Evolutionary conservation across 768 basidiomycete species (phyloP), one percentile per base, ranked within the genome.

Genomic region (Chlorophyllum brunneum): DNA sequence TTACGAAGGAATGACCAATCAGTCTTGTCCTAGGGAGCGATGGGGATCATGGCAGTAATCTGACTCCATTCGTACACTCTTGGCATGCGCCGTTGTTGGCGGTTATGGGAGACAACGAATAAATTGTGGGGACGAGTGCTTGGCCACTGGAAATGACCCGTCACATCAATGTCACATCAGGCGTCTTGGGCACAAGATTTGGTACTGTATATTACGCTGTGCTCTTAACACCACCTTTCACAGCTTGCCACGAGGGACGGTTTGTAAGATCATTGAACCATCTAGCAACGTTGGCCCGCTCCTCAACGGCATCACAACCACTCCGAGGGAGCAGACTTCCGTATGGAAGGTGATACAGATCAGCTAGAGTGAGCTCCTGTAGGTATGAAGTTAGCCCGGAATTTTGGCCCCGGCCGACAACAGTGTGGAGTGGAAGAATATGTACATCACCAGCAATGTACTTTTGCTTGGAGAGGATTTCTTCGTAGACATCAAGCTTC

Each of bases 401-500:
- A 6, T 7, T 2, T 31, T 7, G 46, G n/a, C 4, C 22, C 16
- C 34, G 39, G 40, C 2, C 24, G 9, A n/a, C 24, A 22, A 9
- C n/a, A 27, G 31, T n/a, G 36, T 29, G 22, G 29, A 39, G 9
- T n/a, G 27, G 44, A 29, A 26, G 23, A n/a, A n/a, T 15, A 58
- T 67, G 46, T 41, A 70, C 80, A 58, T 83, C 70, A 1, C 82
- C 82, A 10, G 74, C 78, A 31, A 84, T 60, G 62, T 80, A 84
- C 57, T 72, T 74, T 53, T 78, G 75, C 62, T 79, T 83, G 23
- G 70, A 62, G 27, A 87, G 70, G 51, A 85, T 79, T 8, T 56
- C 52, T 30, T 86, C 82, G 63, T 85, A 85, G 1, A 64, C 80
- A 26, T 75, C 72, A 16, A 85, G 69, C 56, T 71, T 78, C 0